Evolutionary conservation across 2,329 filamentous ascomycete species (phyloP).

Genomic region (Cryoendolithus antarcticus): DNA sequence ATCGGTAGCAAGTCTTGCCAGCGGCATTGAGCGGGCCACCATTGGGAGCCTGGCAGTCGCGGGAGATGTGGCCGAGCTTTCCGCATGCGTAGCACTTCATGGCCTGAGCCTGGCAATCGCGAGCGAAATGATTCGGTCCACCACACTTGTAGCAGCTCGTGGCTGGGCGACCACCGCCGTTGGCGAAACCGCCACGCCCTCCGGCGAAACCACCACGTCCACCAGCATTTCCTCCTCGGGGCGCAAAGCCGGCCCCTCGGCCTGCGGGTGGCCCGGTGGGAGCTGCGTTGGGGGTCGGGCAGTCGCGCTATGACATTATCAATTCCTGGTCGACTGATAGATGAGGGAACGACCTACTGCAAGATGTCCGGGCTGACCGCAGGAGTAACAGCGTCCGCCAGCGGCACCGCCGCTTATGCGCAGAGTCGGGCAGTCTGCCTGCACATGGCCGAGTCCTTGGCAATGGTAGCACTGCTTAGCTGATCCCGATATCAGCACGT

Average conservation of each 20-base stretch:
- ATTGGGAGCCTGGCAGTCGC: conserved; percentile 93
- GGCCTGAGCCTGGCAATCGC: conserved; percentile 94
- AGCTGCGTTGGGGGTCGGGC: conserved; percentile 60
- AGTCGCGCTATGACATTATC: conserved; percentile 52
- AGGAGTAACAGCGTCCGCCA: conserved; percentile 91
- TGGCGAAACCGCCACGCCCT: conserved; percentile 56
- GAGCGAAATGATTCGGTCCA: conserved; percentile 93
- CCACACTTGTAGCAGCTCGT: conserved; percentile 60
- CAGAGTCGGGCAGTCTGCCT: conserved; percentile 96
- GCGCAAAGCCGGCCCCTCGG: conserved; percentile 46
- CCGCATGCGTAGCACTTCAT: conserved; percentile 99
- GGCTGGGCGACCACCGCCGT: conserved; percentile 49
- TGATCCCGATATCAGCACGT: conserved; percentile 23
- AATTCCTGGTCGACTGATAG: conserved; percentile 1
- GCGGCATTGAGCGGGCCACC: conserved; percentile 90
- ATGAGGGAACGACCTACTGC: conserved; percentile 47
- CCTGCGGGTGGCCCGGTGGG: conserved; percentile 39
- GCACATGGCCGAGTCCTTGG: conserved; percentile 94
- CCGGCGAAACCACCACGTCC: conserved; percentile 58
- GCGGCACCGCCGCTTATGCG: conserved; percentile 71
- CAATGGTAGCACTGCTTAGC: conserved; percentile 99
- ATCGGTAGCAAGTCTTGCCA: conserved; percentile 98
- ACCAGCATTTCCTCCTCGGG: conserved; percentile 56
- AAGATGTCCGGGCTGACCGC: conserved; percentile 83
- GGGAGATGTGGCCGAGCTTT: conserved; percentile 86